A percentile compares a stretch with the other conserved stretches of the same genome.
These are phyloP conservation scores for Trametopsis cervina DNA, from an alignment of 768 basidiomycete species.

Conservation along the genomic window DNA sequence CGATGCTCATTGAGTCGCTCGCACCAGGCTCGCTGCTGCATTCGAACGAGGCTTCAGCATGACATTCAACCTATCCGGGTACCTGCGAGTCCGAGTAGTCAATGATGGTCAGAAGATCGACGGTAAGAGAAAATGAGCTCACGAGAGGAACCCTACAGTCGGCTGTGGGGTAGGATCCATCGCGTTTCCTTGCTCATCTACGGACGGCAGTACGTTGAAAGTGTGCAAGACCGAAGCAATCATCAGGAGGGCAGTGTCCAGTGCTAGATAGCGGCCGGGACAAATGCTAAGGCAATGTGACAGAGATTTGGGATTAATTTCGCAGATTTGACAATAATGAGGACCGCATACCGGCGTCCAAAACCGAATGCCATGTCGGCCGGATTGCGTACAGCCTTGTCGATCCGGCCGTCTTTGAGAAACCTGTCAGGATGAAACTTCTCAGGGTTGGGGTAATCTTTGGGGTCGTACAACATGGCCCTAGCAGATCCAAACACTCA, in stretches of 20 bases:
- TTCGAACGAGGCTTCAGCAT: conserved; percentile 2
- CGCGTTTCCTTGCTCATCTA: background rate
- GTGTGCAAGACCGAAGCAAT: conserved; percentile 8
- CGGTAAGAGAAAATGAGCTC: too few relatives aligned
- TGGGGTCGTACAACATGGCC: conserved; percentile 17
- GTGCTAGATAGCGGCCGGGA: conserved; percentile 2
- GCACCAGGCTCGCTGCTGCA: background rate
- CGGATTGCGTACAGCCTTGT: conserved; percentile 13
- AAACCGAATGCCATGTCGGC: conserved; percentile 24
- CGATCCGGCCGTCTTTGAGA: conserved; percentile 4
- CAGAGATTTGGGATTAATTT: too few relatives aligned
- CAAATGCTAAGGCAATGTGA: conserved; percentile 8
- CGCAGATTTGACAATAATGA: background rate
- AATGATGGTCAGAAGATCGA: background rate
- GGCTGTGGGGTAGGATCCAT: background rate
- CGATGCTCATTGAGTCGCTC: too few relatives aligned
- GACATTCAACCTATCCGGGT: conserved; percentile 4
- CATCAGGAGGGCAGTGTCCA: conserved; percentile 7
- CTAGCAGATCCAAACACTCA: conserved; percentile 6
- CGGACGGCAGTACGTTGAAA: conserved; percentile 6
- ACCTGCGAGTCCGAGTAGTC: background rate
- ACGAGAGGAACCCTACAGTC: too few relatives aligned
- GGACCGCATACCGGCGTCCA: conserved; percentile 20
- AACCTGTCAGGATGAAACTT: conserved; percentile 21
- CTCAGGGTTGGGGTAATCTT: conserved; percentile 13